Evolutionary conservation across 441 rosid genomes (phyloP), one percentile per base, ranked within the genome.

Genomic region (Manihot esculenta): DNA sequence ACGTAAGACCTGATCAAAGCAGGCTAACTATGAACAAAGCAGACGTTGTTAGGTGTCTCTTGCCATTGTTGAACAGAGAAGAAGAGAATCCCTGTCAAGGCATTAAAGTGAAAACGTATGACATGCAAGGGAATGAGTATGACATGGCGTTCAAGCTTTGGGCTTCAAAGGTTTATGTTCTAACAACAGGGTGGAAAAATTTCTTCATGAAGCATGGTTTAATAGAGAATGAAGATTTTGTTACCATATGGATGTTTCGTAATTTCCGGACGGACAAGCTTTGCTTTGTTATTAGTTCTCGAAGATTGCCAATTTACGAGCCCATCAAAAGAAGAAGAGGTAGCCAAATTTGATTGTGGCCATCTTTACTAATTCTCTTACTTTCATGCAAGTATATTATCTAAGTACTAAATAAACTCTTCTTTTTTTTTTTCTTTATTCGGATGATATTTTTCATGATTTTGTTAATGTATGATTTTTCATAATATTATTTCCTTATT

Each of bases 1-100:
- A 78, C 53, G 53, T 64, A 10, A 66, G 49, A 41, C 20, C 35
- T 5, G 26, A n/a, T 30, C 82, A 78, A 23, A 49, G 74, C 55
- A 68, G 82, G 63, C 69, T 81, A 38, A 49, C 74, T 2, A 30
- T 81, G 55, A 62, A 33, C 49, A 75, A 78, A 49, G n/a, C 8
- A 0, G 23, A 70, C 18, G 61, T 50, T 0, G 20, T 47, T 17
- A 21, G n/a, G 0, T 18, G n/a, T 3, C 49, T 81, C 12, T 1
- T 6, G 69, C 84, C 78, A 0, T 38, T 81, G 67, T 47, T 78
- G 78, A 50, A 54, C 10, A 24, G 7, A n/a, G 76, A 21, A 0
- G 76, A 21, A 0, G 84, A 72, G 7, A 48, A 66, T 23, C 44
- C 44, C 14, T 4, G 0, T 5, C 9, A 10, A 7, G 82, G 78